Base-by-base conservation (phyloP, 2,329 filamentous ascomycete genomes). In the Claviceps fusiformis region DNA sequence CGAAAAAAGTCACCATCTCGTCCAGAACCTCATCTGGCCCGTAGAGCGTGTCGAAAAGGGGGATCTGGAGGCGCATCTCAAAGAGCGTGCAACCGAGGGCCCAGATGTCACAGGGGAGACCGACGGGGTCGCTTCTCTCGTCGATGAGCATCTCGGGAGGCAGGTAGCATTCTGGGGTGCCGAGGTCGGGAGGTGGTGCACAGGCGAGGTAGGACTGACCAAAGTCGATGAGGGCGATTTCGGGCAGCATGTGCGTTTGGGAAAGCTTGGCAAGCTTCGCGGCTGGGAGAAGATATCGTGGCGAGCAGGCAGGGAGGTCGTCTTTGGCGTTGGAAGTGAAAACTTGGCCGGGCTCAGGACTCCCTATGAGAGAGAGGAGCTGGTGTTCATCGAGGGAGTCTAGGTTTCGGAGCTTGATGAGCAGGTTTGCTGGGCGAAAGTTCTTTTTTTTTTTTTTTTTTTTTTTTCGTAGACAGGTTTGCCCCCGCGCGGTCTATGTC, bases 51-150 rank as follows among this genome's bases (percentile, higher is more conserved):
- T 63, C 59, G 24, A 69, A 69, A 0, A 71, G 58, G 0, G 58
- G 58, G 4, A 63, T 53, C 0, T 67, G 65, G 0, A 62, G 59
- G 0, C 67, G 62, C 0, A 68, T 68, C 55, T 70, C 65, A 39
- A 67, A 67, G 0, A 70, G 39, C 0, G 65, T 68, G 29, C 67
- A 70, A 0, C 62, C 68, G 3, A 70, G 63, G 33, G 68, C 65
- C 67, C 68, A 70, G 0, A 69, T 46, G 39, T 70, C 67, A 1
- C 58, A 62, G 0, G 50, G 55, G 0, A 60, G 56, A 0, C 67
- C 62, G 1, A 62, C 13, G 0, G n/a, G 13, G 5, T 37, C 43
- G 2, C 58, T 60, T 0, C 50, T 13, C 1, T 65, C 64, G 46
- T 58, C 53, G 33, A 56, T 50, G 31, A 56, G 48, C 43, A 51